Conservation (phyloP, 2,329 filamentous ascomycete species). For the Pestalotiopsis sp. region DNA sequence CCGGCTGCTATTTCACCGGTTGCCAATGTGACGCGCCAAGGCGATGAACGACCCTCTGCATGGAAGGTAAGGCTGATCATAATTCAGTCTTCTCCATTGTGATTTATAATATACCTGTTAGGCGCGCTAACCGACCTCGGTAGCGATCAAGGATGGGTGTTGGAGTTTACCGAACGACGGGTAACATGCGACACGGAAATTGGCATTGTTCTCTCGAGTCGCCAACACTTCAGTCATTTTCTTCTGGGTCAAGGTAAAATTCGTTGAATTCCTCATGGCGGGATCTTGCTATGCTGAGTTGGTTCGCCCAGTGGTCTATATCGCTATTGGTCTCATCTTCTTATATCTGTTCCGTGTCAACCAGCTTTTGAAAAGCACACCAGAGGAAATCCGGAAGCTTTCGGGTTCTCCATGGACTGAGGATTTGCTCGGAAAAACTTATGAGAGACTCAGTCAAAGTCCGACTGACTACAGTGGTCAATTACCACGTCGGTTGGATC, state of each 20-base stretch:
- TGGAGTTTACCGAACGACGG: neutral
- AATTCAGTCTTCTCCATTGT: no score
- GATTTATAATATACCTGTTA: neutral
- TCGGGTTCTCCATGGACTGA: conserved; percentile 38
- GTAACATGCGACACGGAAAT: neutral
- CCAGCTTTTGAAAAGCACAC: conserved; percentile 36
- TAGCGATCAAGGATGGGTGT: neutral
- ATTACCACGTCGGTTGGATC: conserved; percentile 41
- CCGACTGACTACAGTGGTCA: conserved; percentile 40
- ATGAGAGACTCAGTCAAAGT: conserved; percentile 34
- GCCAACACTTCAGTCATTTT: neutral
- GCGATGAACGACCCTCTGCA: no score
- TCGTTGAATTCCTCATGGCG: neutral
- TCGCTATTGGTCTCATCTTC: conserved; percentile 10
- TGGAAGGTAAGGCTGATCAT: no score
- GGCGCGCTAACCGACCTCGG: neutral
- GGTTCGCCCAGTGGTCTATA: neutral
- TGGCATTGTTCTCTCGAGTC: neutral
- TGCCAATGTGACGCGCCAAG: no score
- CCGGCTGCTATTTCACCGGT: no score
- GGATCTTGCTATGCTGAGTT: neutral
- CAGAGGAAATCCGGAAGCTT: conserved; percentile 35
- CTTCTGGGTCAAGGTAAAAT: neutral
- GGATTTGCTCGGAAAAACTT: conserved; percentile 36
- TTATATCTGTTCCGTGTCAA: conserved; percentile 42